These are phyloP conservation scores for Pythium folliculosum DNA, from an alignment of 352 stramenopile genomes.

Conservation along the genomic window DNA sequence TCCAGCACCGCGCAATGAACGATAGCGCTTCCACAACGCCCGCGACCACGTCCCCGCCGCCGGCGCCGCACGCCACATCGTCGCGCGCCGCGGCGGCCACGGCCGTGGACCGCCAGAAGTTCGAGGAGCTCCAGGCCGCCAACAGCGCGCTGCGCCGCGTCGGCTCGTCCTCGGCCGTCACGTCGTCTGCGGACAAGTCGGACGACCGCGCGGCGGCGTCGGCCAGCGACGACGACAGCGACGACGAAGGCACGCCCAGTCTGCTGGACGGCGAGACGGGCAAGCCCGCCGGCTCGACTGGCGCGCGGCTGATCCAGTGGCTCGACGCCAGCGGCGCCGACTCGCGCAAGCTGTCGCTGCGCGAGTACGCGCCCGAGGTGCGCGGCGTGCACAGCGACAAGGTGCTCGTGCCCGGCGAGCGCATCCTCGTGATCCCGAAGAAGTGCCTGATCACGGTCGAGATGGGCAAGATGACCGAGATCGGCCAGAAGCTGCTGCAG, in stretches of 20 bases:
- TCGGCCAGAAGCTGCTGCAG: slow-evolving; percentile 92
- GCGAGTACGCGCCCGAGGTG: slow-evolving; percentile 92
- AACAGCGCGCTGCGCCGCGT: slow-evolving; percentile 12
- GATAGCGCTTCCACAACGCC: neutral
- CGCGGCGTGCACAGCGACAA: slow-evolving; percentile 91
- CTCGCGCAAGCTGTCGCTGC: slow-evolving; percentile 72
- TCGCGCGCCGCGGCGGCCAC: slow-evolving; percentile 3
- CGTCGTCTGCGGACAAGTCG: neutral
- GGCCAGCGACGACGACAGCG: slow-evolving; percentile 13
- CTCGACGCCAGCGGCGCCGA: slow-evolving; percentile 73
- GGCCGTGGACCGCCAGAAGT: slow-evolving; percentile 40
- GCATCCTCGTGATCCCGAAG: slow-evolving; percentile 91
- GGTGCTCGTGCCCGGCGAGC: slow-evolving; percentile 83
- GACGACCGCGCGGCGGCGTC: neutral
- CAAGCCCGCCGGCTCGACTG: slow-evolving; percentile 43
- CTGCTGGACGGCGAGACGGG: slow-evolving; percentile 25
- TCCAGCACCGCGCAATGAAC: neutral
- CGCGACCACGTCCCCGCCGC: neutral
- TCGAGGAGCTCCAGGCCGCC: slow-evolving; percentile 38
- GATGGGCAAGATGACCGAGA: slow-evolving; percentile 97
- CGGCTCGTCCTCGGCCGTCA: slow-evolving; percentile 16
- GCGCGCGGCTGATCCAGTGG: slow-evolving; percentile 75
- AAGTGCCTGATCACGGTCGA: slow-evolving; percentile 99
- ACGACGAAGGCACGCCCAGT: slow-evolving; percentile 20
- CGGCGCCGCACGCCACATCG: neutral